A percentile compares a stretch with the other conserved stretches of the same genome.
phyloP scores from a whole-genome alignment of 2,329 filamentous ascomycete genomes.

The Alternaria sp. region DNA sequence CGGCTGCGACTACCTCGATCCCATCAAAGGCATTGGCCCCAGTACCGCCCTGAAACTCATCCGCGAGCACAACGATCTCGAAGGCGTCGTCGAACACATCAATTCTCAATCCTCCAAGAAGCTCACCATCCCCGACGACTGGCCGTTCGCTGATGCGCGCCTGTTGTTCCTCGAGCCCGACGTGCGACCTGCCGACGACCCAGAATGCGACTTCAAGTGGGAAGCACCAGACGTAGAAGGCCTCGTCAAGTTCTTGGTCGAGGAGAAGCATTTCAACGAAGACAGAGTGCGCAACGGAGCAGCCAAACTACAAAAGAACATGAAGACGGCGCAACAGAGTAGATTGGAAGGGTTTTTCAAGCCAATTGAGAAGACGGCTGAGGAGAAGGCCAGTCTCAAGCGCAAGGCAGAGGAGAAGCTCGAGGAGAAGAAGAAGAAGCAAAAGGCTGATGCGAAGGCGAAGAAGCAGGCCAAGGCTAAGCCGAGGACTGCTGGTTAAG shows the following conservation, averaged over 20 bases:
- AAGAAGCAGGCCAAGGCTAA: slow-evolving; percentile 92
- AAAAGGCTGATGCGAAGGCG: slow-evolving; percentile 92
- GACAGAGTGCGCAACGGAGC: slow-evolving; percentile 86
- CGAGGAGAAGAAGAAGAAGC: slow-evolving; percentile 92
- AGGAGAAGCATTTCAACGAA: slow-evolving; percentile 96
- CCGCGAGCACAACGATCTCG: slow-evolving; percentile 86
- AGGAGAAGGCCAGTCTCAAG: slow-evolving; percentile 84
- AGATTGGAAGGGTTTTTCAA: slow-evolving; percentile 98
- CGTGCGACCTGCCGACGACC: slow-evolving; percentile 81
- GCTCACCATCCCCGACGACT: slow-evolving; percentile 90
- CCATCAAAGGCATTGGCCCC: slow-evolving; percentile 92
- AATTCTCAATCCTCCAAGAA: slow-evolving; percentile 72
- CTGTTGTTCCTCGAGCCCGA: slow-evolving; percentile 92
- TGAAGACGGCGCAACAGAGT: slow-evolving; percentile 90
- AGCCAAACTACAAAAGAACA: slow-evolving; percentile 82
- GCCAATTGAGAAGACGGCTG: slow-evolving; percentile 84
- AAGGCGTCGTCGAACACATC: slow-evolving; percentile 86
- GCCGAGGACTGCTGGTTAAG: slow-evolving; percentile 58
- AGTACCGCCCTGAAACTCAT: slow-evolving; percentile 93
- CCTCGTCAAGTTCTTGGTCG: slow-evolving; percentile 86
- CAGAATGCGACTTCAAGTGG: slow-evolving; percentile 97
- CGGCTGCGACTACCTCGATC: slow-evolving; percentile 97
- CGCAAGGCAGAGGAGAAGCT: slow-evolving; percentile 92
- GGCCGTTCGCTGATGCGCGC: slow-evolving; percentile 92
- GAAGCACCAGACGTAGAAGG: slow-evolving; percentile 91